Base-by-base conservation (phyloP, 1,284 basidiomycete species). In the Sporisorium graminicola region DNA sequence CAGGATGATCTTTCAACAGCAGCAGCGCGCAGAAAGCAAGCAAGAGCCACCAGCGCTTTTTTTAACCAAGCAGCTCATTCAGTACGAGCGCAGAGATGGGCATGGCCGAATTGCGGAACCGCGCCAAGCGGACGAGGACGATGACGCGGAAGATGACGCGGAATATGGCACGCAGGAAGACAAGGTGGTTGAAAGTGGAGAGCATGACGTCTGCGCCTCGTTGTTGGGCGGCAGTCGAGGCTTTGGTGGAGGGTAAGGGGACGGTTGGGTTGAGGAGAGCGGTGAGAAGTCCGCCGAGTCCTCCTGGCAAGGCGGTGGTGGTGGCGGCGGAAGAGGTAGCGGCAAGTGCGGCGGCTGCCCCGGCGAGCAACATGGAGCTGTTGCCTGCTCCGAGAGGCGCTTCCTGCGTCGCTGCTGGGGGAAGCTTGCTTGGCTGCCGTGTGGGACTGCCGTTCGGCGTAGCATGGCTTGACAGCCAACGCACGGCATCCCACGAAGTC, bases 111-210 rank as follows among this genome's bases (percentile, higher is more conserved):
- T 64, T 55, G 13, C 60, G 57, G 37, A 68, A 64, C 8, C 61
- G 20, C 7, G 71, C 49, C 1, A 68, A 16, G 12, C 65, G 60
- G 14, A 68, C 58, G 4, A 73, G 51, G 29, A 73, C 65, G 16
- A 73, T 57, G 49, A 73, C 65, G 37, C 65, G 65, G 20, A 73
- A 73, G 43, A 73, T 47, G 58, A 73, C 56, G 50, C 65, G 58
- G 40, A 67, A 63, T 29, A 64, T 68, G 50, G 65, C 65, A 6
- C 65, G 65, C 6, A 73, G 57, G 53, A 64, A 64, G 37, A 68
- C 22, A 16, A 64, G 65, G 27, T 65, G 65, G 33, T 33, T 57
- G 54, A 35, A 46, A 4, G 57, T 54, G 5, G 59, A 26, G 24
- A 64, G 29, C 46, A 55, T 43, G 27, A n/a, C 46, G 9, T 58